Percentiles rank a stretch among this genome's conserved stretches.
These are phyloP conservation scores for Pseudogymnoascus pannorum DNA, from an alignment of 2,329 filamentous ascomycete genomes.

Conservation along the genomic window DNA sequence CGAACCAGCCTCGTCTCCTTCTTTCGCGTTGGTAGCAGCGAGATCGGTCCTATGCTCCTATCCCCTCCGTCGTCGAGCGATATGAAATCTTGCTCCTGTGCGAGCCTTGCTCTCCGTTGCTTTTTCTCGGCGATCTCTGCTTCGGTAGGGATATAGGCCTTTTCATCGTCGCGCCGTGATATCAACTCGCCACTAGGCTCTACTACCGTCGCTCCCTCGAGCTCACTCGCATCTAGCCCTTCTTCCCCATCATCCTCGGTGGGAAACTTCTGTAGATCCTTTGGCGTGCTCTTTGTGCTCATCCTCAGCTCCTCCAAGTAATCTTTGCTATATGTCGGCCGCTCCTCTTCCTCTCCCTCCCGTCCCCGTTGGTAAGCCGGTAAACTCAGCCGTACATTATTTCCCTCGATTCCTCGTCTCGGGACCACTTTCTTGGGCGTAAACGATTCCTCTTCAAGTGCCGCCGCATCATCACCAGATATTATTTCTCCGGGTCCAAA, in stretches of 20 bases:
- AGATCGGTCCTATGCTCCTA: slow-evolving; percentile 16
- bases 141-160: slow-evolving; percentile 63
- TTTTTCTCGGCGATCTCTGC: slow-evolving; percentile 88
- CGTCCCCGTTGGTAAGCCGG: slow-evolving; percentile 24
- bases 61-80: slow-evolving; percentile 55
- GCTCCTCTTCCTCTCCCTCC: slow-evolving; percentile 49
- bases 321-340: slow-evolving; percentile 78
- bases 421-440: slow-evolving; percentile 57
- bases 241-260: slow-evolving; percentile 44
- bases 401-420: slow-evolving; percentile 59
- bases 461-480: slow-evolving; percentile 46
- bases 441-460: slow-evolving; percentile 44
- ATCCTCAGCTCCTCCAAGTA: slow-evolving; percentile 79
- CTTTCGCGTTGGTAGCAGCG: slow-evolving; percentile 46
- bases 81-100: slow-evolving; percentile 63
- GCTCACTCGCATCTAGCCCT: slow-evolving; percentile 51
- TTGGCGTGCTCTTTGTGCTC: slow-evolving; percentile 77
- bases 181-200: slow-evolving; percentile 28
- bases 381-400: slow-evolving; percentile 50
- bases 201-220: slow-evolving; percentile 60
- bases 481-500: slow-evolving; percentile 59
- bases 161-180: slow-evolving; percentile 14
- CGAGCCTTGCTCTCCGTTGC: slow-evolving; percentile 73
- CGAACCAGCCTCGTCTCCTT: slow-evolving; percentile 68
- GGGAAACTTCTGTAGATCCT: slow-evolving; percentile 44